These are phyloP conservation scores for Yamadazyma aaseri DNA, from an alignment of 1,139 yeast species.

Conservation along the genomic window DNA sequence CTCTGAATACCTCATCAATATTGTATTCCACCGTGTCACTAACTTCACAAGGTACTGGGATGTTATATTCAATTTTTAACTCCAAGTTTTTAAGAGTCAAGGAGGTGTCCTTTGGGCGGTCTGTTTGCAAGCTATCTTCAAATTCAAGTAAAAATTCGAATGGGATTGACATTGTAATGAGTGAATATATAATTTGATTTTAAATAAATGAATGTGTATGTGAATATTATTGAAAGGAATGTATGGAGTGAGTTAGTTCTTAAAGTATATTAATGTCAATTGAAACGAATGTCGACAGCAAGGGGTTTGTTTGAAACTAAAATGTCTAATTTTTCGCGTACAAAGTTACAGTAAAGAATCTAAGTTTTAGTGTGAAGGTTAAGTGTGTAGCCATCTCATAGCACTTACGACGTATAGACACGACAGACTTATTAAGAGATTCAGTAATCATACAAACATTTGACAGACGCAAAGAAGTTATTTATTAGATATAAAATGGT, in stretches of 20 bases:
- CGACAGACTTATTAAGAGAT: no score
- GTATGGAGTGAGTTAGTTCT: background rate
- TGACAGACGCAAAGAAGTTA: no score
- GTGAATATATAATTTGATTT: conserved; percentile 1
- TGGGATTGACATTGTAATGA: conserved; percentile 19
- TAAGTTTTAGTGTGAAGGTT: no score
- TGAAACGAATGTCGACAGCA: no score
- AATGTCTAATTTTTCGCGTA: conserved; percentile 2
- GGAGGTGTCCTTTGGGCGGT: conserved; percentile 19
- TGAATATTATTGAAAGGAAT: conserved; percentile 3
- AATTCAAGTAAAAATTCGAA: conserved; percentile 41
- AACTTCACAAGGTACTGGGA: conserved; percentile 10
- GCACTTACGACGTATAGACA: no score
- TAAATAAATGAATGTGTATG: background rate
- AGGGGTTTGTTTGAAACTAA: conserved; percentile 1
- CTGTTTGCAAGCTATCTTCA: conserved; percentile 38
- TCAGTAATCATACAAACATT: no score
- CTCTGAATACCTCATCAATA: conserved; percentile 14
- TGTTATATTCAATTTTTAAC: conserved; percentile 26
- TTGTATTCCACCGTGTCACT: conserved; percentile 7
- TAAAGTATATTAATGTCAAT: no score
- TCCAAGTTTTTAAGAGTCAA: conserved; percentile 33
- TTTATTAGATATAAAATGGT: no score
- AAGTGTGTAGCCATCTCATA: no score
- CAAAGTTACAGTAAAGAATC: no score